Evolutionary conservation across 2,329 filamentous ascomycete genomes (phyloP), one percentile per base, ranked within the genome.

Genomic region (Lasiodiplodia hormozganensis): DNA sequence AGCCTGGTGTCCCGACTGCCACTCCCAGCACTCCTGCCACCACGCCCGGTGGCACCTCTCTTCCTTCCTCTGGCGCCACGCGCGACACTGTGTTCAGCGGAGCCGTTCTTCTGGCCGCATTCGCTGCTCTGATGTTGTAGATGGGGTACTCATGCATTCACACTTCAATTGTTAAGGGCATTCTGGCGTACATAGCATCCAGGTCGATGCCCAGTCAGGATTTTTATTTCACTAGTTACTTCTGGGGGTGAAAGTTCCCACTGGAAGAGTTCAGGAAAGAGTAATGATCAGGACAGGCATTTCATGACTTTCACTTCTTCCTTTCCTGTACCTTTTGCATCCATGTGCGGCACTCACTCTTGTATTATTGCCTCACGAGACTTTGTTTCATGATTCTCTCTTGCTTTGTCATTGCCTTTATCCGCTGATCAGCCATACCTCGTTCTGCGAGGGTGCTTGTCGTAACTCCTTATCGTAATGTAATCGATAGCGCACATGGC

Each of bases 141-240:
- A 28, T 14, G 31, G 43, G n/a, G 23, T 56, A 25, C 8, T 57
- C 23, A 47, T 34, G 43, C 43, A 47, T 66, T 57, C 52, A 49
- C 14, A 34, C 49, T 57, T 12, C 36, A 34, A 36, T 47, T 40
- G 23, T n/a, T 34, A 21, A n/a, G 60, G 28, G 38, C 31, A 21
- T 31, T 21, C 12, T 52, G 47, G 60, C 47, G 47, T 64, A 64
- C 60, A 64, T 47, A 51, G 51, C 40, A 49, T 62, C 57, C 40
- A 47, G 12, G 34, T 31, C 16, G 25, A 12, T 25, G 52, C 5
- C 52, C 52, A 16, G 28, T n/a, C 28, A n/a, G 25, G 6, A 12
- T 28, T 56, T 31, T 18, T n/a, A 36, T 14, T n/a, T 21, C 5
- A 56, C 18, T 18, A 36, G 28, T n/a, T 36, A 56, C n/a, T 28